Evolutionary conservation across 805 yeast genomes (phyloP).

Genomic region (Metschnikowia peoriensis): DNA sequence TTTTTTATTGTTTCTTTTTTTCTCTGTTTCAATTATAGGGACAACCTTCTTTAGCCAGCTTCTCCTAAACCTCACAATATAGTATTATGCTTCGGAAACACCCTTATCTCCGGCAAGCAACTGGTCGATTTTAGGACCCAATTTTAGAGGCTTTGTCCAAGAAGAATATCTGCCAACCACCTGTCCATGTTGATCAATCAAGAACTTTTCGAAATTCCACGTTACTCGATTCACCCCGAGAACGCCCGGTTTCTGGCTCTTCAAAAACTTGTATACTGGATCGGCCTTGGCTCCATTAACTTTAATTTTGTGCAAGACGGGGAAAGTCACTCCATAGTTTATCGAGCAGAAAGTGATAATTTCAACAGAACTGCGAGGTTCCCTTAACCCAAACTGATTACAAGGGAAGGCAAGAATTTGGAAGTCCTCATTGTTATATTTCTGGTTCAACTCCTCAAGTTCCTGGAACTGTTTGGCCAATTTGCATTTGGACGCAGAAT

Average conservation of each 20-base stretch:
- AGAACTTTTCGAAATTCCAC: constrained; percentile 45
- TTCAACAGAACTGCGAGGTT: constrained; percentile 47
- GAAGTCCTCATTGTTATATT: constrained; percentile 32
- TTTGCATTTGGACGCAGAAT: constrained; percentile 75
- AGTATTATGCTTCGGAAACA: not conserved
- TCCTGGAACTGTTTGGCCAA: constrained; percentile 40
- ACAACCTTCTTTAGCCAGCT: too few species aligned
- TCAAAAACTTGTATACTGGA: constrained; percentile 53
- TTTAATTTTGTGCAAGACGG: constrained; percentile 77
- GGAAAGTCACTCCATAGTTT: constrained; percentile 89
- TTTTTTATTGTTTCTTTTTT: not conserved
- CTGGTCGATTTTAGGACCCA: constrained; percentile 18
- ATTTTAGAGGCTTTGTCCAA: constrained; percentile 43
- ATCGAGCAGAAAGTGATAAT: constrained; percentile 67
- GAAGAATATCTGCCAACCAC: constrained; percentile 57
- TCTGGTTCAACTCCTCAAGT: constrained; percentile 38
- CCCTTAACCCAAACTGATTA: constrained; percentile 41
- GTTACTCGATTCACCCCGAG: constrained; percentile 38
- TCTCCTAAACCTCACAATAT: too few species aligned
- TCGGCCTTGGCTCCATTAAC: not conserved
- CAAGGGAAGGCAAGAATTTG: constrained; percentile 42
- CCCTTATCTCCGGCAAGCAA: constrained; percentile 14
- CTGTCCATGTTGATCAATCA: constrained; percentile 37
- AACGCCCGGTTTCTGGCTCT: constrained; percentile 50
- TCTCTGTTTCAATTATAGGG: too few species aligned